Evolutionary conservation across 352 stramenopile species (phyloP), one percentile per base, ranked within the genome.

Genomic region (Peronospora farinosa): DNA sequence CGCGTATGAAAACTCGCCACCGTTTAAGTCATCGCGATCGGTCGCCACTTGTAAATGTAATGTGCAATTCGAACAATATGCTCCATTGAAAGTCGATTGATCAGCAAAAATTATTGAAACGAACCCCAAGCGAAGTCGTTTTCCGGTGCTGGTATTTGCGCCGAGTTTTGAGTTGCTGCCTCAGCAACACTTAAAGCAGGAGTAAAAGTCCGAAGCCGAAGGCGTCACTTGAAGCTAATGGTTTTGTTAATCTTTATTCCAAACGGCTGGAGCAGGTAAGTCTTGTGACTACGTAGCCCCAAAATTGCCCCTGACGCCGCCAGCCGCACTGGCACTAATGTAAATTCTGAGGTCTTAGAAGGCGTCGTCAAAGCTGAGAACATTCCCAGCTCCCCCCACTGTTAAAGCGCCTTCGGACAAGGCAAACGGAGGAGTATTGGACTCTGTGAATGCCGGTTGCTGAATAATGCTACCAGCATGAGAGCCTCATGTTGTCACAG

Each of bases 391-490:
- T 69, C 61, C 37, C n/a, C 61, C 61, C 10, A 69, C 61, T 13
- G 61, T 69, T 9, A 69, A 38, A 10, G 56, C 61, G 37, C 61
- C 61, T 38, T 69, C 66, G 3, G 56, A 69, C 37, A 66, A 15
- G 2, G 56, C 61, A 43, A 69, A 69, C 2, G 47, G 42, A n/a
- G 56, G 42, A 19, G 66, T 62, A 23, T 56, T 66, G 7, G 43
- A 40, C 12, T 63, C 61, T 31, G 27, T 21, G 3, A 21, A 21
- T 21, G 19, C 3, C 19, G 27, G 27, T 5, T 31, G 27, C 6
- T 31, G 27, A 31, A 31, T 47, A 17, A 54, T 31, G 15, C 48
- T 57, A 3, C 30, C 49, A 36, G 45, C 19, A 9, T 10, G 6
- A 31, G 27, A 66, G 1, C 40, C 51, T 16, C 51, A 40, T 13